phyloP scores from a whole-genome alignment of 108 stramenopile species.

The Cyclotella sp. region DNA sequence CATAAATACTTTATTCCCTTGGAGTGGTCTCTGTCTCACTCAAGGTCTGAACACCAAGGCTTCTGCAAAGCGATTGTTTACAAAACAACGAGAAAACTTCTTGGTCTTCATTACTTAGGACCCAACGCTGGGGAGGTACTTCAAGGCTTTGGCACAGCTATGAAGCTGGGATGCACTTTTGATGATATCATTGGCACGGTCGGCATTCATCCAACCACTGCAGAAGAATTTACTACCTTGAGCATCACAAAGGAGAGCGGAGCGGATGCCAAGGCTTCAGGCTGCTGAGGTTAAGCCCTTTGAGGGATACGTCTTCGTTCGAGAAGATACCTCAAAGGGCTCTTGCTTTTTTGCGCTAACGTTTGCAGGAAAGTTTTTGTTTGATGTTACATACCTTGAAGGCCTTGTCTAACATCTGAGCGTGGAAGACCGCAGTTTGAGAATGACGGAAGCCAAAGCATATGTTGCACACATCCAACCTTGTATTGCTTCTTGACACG shows the following conservation, averaged over 20 bases:
- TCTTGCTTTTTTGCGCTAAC: conserved; percentile 4
- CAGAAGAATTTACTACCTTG: conserved; percentile 92
- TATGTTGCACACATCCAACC: background rate
- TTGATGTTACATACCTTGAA: background rate
- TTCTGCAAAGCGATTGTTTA: conserved; percentile 93
- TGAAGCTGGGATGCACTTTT: conserved; percentile 90
- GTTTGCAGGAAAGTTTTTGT: conserved; percentile 11
- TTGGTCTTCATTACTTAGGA: conserved; percentile 97
- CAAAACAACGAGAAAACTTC: conserved; percentile 71
- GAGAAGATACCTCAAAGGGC: conserved; percentile 35
- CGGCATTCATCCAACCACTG: conserved; percentile 97
- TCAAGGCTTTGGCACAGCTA: conserved; percentile 93
- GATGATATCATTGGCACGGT: conserved; percentile 86
- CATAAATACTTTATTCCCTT: conserved; percentile 93
- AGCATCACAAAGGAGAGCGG: conserved; percentile 91
- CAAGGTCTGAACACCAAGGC: conserved; percentile 66
- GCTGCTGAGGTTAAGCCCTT: conserved; percentile 99
- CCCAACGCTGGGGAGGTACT: conserved; percentile 99
- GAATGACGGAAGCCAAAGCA: conserved; percentile 30
- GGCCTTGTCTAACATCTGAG: background rate
- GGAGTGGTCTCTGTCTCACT: conserved; percentile 91
- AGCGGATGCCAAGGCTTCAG: conserved; percentile 88
- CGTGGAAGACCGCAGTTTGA: conserved; percentile 9
- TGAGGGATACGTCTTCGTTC: conserved; percentile 45
- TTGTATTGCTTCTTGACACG: conserved; percentile 12